Percentiles rank a stretch among this genome's conserved stretches.
These are phyloP conservation scores for Apostasia shenzhenica DNA, from an alignment of 106 monocot species.

Conservation along the genomic window DNA sequence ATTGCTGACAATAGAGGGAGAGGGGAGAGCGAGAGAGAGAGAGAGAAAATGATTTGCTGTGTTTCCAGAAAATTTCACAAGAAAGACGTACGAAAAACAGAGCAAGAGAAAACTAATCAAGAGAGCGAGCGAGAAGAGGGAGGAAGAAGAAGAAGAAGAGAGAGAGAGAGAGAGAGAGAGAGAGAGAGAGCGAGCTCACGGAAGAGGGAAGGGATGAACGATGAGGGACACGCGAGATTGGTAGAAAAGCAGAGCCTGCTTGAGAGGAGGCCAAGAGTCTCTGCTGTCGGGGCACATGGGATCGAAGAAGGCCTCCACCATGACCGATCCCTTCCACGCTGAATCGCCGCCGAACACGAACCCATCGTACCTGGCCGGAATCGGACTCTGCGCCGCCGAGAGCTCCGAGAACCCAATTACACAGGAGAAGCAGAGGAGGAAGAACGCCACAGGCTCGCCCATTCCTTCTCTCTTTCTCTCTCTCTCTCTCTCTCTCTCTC, in stretches of 20 bases:
- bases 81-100: background rate
- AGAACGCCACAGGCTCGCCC: background rate
- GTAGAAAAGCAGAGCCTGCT: slow-evolving; percentile 35
- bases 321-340: slow-evolving; percentile 30
- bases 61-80: too few relatives aligned
- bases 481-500: too few relatives aligned
- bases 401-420: background rate
- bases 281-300: slow-evolving; percentile 87
- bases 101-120: background rate
- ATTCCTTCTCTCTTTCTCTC: background rate
- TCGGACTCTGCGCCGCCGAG: slow-evolving; percentile 16
- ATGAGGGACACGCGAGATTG: slow-evolving; percentile 39
- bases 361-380: slow-evolving; percentile 37
- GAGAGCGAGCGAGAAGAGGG: background rate
- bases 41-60: too few relatives aligned
- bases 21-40: too few relatives aligned
- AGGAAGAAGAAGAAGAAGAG: background rate
- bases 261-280: slow-evolving; percentile 74
- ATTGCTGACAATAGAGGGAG: too few relatives aligned
- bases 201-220: slow-evolving; percentile 82
- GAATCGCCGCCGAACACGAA: slow-evolving; percentile 6
- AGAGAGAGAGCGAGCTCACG: slow-evolving; percentile 38
- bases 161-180: background rate
- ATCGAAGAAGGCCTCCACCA: slow-evolving; percentile 86
- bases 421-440: slow-evolving; percentile 4